A percentile compares a stretch with the other conserved stretches of the same genome.
Evolutionary conservation across 2,329 filamentous ascomycete species (phyloP).

Genomic region (Fusarium caatingaense): DNA sequence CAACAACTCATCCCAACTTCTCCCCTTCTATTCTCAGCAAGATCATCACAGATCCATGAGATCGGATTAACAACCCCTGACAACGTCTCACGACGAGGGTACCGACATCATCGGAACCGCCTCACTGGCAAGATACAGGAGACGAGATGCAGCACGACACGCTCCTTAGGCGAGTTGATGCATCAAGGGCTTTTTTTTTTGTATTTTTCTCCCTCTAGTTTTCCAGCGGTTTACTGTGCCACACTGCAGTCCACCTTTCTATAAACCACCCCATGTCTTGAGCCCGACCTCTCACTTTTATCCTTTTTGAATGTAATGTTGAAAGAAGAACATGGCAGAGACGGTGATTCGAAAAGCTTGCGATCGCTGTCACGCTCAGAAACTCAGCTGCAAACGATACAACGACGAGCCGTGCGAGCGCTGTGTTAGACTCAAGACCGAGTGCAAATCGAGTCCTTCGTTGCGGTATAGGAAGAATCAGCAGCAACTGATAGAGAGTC

Average conservation of each 20-base stretch:
- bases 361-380: slow-evolving; percentile 60
- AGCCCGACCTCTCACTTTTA: slow-evolving; percentile 31
- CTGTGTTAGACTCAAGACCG: slow-evolving; percentile 55
- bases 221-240: slow-evolving; percentile 23
- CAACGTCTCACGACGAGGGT: slow-evolving; percentile 39
- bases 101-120: slow-evolving; percentile 41
- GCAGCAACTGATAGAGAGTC: slow-evolving; percentile 33
- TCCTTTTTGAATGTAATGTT: background rate
- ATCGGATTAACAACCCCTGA: slow-evolving; percentile 27
- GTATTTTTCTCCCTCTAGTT: background rate
- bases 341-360: slow-evolving; percentile 57
- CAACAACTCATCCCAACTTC: background rate
- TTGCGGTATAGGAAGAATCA: slow-evolving; percentile 53
- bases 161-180: slow-evolving; percentile 41
- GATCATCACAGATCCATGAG: slow-evolving; percentile 30
- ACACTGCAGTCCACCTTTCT: slow-evolving; percentile 27
- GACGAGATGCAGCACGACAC: slow-evolving; percentile 34
- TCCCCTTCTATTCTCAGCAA: background rate
- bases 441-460: slow-evolving; percentile 60
- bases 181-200: slow-evolving; percentile 22
- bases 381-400: slow-evolving; percentile 59
- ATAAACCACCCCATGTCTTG: slow-evolving; percentile 45
- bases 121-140: slow-evolving; percentile 39
- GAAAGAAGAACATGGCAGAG: slow-evolving; percentile 52
- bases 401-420: slow-evolving; percentile 56